A percentile compares a stretch with the other conserved stretches of the same genome.
These are phyloP conservation scores for Phoenix dactylifera DNA, from an alignment of 176 grass and related monocot species.

Conservation along the genomic window DNA sequence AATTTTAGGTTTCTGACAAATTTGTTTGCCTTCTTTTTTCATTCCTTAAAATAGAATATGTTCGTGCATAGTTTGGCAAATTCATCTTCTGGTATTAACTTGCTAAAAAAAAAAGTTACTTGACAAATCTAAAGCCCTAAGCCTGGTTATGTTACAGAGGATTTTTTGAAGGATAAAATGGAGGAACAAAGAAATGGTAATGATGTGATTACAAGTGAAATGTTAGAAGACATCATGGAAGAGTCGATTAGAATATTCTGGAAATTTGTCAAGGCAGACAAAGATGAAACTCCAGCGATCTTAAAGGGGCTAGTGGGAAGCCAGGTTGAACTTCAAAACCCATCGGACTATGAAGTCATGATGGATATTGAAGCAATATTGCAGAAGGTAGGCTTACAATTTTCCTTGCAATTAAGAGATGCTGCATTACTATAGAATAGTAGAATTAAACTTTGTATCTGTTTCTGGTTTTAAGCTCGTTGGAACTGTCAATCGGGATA, in stretches of 20 bases:
- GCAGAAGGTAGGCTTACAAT: constrained; percentile 53
- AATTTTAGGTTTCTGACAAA: neutral
- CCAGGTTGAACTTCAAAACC: constrained; percentile 62
- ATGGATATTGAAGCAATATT: constrained; percentile 40
- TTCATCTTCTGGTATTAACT: too few species aligned
- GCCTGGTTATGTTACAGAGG: constrained; percentile 40
- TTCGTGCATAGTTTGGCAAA: too few species aligned
- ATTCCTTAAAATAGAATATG: too few species aligned
- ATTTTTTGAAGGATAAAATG: constrained; percentile 65
- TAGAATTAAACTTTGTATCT: too few species aligned
- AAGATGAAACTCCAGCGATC: constrained; percentile 39
- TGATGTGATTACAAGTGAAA: constrained; percentile 50
- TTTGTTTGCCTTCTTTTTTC: neutral
- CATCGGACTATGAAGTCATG: constrained; percentile 57
- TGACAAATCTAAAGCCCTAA: too few species aligned
- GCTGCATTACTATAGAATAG: too few species aligned
- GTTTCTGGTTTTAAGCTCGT: too few species aligned
- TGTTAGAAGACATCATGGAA: constrained; percentile 70
- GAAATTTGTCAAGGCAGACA: constrained; percentile 92
- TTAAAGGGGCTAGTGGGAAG: constrained; percentile 52
- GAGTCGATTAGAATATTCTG: constrained; percentile 72
- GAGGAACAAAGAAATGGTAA: constrained; percentile 70
- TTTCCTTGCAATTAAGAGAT: too few species aligned
- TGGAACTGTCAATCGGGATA: too few species aligned
- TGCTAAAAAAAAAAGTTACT: too few species aligned